A percentile compares a stretch with the other conserved stretches of the same genome.
phyloP scores from a whole-genome alignment of 1,139 yeast species.

The Eremothecium cymbalariae region DNA sequence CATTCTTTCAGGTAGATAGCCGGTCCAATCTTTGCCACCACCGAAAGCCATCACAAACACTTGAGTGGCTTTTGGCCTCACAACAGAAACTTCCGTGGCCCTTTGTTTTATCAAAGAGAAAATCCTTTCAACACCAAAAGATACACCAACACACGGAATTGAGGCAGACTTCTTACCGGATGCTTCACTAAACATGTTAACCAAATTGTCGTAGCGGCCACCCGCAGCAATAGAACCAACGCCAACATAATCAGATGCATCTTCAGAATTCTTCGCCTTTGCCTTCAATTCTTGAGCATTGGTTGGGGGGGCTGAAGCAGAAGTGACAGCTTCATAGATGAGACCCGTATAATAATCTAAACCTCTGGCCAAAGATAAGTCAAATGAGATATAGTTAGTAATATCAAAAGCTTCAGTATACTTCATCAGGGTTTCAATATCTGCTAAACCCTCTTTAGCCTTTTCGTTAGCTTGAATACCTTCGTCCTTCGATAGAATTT shows the following conservation, averaged over 20 bases:
- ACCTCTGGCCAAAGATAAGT: slow-evolving; percentile 92
- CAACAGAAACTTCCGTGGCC: slow-evolving; percentile 45
- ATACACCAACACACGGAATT: slow-evolving; percentile 94
- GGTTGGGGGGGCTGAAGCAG: slow-evolving; percentile 88
- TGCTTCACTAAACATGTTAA: slow-evolving; percentile 85
- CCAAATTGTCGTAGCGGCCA: slow-evolving; percentile 93
- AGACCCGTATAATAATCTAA: slow-evolving; percentile 95
- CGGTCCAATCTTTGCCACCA: slow-evolving; percentile 94
- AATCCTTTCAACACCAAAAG: slow-evolving; percentile 92
- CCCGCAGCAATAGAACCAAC: slow-evolving; percentile 98
- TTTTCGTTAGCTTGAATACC: slow-evolving; percentile 52
- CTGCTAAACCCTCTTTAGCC: slow-evolving; percentile 74
- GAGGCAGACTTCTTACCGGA: slow-evolving; percentile 70
- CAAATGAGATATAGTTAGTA: slow-evolving; percentile 61
- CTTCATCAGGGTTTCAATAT: slow-evolving; percentile 64
- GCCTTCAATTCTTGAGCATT: slow-evolving; percentile 61
- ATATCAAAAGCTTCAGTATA: slow-evolving; percentile 77
- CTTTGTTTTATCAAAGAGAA: slow-evolving; percentile 83
- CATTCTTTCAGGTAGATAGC: slow-evolving; percentile 89
- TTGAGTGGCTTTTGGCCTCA: slow-evolving; percentile 81
- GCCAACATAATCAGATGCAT: slow-evolving; percentile 93
- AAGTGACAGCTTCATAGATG: slow-evolving; percentile 91
- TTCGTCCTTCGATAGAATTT: slow-evolving; percentile 47
- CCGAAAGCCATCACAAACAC: slow-evolving; percentile 97
- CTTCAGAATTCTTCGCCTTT: slow-evolving; percentile 44